These are phyloP conservation scores for Fusarium foetens DNA, from an alignment of 2,329 filamentous ascomycete genomes.

Conservation along the genomic window DNA sequence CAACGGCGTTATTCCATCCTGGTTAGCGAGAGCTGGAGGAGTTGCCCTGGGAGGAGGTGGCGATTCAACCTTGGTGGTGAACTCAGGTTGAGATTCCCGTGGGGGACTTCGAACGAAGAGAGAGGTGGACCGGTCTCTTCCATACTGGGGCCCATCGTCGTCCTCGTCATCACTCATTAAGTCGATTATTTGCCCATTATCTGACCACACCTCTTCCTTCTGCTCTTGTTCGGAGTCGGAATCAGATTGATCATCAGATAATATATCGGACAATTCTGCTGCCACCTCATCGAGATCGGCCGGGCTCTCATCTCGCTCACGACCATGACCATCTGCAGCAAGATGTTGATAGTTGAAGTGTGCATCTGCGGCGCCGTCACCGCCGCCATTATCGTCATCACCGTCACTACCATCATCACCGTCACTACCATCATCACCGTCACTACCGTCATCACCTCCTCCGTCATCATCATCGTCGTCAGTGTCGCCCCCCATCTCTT, in stretches of 20 bases:
- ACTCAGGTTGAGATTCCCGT: neutral
- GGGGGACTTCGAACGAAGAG: slow-evolving; percentile 16
- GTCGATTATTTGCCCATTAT: neutral
- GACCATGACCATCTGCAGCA: neutral
- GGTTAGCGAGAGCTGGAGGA: too few relatives aligned
- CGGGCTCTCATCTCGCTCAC: neutral
- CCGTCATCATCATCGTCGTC: neutral
- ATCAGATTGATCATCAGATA: neutral
- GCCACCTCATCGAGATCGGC: neutral
- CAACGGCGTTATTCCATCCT: neutral
- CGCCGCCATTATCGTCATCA: neutral
- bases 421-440: neutral
- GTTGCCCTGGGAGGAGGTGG: neutral
- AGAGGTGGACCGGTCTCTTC: neutral
- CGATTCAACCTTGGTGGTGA: slow-evolving; percentile 16
- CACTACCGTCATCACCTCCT: neutral
- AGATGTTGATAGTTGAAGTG: too few relatives aligned
- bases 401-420: neutral
- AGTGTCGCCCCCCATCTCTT: neutral
- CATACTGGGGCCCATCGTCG: neutral
- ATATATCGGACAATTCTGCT: neutral
- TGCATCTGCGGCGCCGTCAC: neutral
- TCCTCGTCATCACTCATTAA: neutral
- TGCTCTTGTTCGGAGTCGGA: neutral
- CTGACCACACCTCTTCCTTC: neutral